Evolutionary conservation across 176 grass and related monocot species (phyloP), one percentile per base, ranked within the genome.

Genomic region (Eleusine coracana): DNA sequence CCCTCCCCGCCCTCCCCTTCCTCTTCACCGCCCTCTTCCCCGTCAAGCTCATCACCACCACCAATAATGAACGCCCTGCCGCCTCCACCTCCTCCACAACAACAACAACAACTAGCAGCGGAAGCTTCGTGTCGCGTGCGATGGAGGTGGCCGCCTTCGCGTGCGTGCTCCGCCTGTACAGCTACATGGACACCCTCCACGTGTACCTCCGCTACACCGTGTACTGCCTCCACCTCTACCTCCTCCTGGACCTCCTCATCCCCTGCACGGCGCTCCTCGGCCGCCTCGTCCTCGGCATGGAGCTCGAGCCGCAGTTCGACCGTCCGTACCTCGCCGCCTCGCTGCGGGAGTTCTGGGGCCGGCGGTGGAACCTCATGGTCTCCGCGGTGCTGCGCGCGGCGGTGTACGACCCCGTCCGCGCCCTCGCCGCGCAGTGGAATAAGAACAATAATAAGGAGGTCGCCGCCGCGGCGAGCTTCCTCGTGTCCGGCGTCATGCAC

Each of bases 321-420:
- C 3, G 6, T 31, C 64, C 64, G 64, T 67, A 67, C 64, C 64
- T 67, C 1, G 13, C 64, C 15, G 9, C 64, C 6, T 67, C 64
- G 31, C 64, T 67, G 64, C 64, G 64, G 14, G 64, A 67, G 64
- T 67, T 67, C 64, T 67, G 64, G 64, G 64, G 64, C 64, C 64
- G 64, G 64, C 64, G 64, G 31, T 67, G 64, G 64, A 67, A 67
- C 31, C 64, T 67, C 5, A 67, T 67, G 64, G 64, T 67, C 5
- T 67, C 64, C 25, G 60, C 25, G 25, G 12, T 63, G 10, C 60
- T 63, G 25, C 60, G 60, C 2, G 14, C 64, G 64, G 6, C 31
- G 15, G 64, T 67, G 31, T 67, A 67, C 64, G 64, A 67, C 64
- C 64, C 64, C 29, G 64, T 67, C 6, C 31, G 64, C 64, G 14